Evolutionary conservation across 495 filamentous ascomycete species (phyloP), one percentile per base, ranked within the genome.

Genomic region (Talaromyces liani): DNA sequence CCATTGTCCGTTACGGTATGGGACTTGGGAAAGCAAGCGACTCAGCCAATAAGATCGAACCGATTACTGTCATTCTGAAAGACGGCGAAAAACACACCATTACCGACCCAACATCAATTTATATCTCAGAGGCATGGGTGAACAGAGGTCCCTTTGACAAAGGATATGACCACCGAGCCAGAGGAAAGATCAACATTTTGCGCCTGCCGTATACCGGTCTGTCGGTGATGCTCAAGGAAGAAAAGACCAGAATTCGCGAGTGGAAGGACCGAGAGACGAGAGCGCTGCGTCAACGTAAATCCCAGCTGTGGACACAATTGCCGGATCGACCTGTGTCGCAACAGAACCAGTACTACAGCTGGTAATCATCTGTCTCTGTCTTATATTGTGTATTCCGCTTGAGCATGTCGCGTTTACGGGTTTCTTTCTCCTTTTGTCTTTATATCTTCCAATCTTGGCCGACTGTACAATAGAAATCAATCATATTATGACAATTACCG

Each of bases 111-210:
- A 87, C 87, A 33, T 78, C 78, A 51, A 88, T 97, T 63, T 98
- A 97, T 74, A 82, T 98, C 64, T 85, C 87, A 62, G 83, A 98
- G 77, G 91, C 93, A 7, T 98, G 93, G 92, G 92, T 97, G 24
- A 89, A 88, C 64, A 87, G 87, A 64, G 90, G 93, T 2, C 73
- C 78, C 27, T 87, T 87, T 69, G 82, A 77, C 2, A 64, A 49
- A 22, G 75, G 75, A 4, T 69, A 78, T 4, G 86, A 88, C 63
- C 87, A 86, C 71, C 84, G 91, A 63, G 91, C 91, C 0, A 79
- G 88, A 64, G 91, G 91, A 12, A 72, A 77, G 56, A 82, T 88
- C 66, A 77, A 88, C 70, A 67, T 76, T 3, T 72, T 92, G 71
- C 77, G 77, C 53, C 79, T 82, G 66, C 93, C 91, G 1, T 80